Percentiles rank a stretch among this genome's conserved stretches.
phyloP scores from a whole-genome alignment of 1,284 basidiomycete genomes.

The Trichosporon faecale region DNA sequence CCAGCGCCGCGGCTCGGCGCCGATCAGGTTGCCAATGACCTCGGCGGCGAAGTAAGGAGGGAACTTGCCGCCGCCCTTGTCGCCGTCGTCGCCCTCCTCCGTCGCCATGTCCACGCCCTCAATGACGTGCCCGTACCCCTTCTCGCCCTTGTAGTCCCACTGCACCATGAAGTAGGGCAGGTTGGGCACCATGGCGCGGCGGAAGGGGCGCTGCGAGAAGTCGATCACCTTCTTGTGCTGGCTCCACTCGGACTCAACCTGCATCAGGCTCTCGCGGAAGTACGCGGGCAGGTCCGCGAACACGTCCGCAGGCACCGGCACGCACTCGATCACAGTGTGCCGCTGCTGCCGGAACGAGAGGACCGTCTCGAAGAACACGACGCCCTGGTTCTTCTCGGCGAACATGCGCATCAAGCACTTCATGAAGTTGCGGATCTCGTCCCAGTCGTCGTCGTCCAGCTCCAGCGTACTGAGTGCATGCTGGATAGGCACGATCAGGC shows the following conservation, averaged over 20 bases:
- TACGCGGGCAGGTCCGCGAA: constrained; percentile 86
- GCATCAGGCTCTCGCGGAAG: constrained; percentile 90
- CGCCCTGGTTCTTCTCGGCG: constrained; percentile 79
- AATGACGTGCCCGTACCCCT: constrained; percentile 95
- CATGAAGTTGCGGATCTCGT: constrained; percentile 98
- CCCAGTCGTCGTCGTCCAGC: constrained; percentile 97
- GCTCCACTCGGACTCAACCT: constrained; percentile 92
- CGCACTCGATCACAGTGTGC: constrained; percentile 86
- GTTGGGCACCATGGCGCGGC: constrained; percentile 89
- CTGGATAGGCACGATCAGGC: constrained; percentile 91
- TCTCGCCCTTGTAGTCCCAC: constrained; percentile 95
- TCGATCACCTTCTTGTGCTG: constrained; percentile 96
- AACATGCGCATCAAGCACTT: constrained; percentile 96
- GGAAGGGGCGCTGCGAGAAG: constrained; percentile 80
- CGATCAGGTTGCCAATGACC: constrained; percentile 87
- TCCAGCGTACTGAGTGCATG: constrained; percentile 89
- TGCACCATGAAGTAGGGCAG: constrained; percentile 98
- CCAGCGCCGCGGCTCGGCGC: constrained; percentile 84
- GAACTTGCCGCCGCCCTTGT: constrained; percentile 82
- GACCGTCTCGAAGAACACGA: constrained; percentile 92
- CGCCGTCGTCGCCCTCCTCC: constrained; percentile 72
- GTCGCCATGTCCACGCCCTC: constrained; percentile 73
- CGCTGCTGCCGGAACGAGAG: constrained; percentile 77
- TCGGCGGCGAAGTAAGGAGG: constrained; percentile 92
- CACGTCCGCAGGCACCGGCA: constrained; percentile 79